These are phyloP conservation scores for Salinomyces thailandicus DNA, from an alignment of 2,329 filamentous ascomycete genomes.

Conservation along the genomic window DNA sequence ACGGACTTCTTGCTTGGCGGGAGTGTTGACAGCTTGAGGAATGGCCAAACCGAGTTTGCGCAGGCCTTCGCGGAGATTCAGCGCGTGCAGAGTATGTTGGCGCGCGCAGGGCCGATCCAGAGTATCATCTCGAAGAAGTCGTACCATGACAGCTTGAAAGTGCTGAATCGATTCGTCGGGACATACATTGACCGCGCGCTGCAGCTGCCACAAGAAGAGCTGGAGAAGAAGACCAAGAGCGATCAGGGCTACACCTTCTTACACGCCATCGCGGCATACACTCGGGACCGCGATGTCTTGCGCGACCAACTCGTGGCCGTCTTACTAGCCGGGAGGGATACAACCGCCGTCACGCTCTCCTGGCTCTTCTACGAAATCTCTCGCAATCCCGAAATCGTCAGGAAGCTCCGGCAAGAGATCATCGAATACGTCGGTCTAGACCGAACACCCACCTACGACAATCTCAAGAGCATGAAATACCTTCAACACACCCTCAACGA, in stretches of 20 bases:
- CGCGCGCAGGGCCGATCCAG: slow-evolving; percentile 54
- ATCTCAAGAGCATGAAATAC: slow-evolving; percentile 83
- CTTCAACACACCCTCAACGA: slow-evolving; percentile 41
- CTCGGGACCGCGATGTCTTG: slow-evolving; percentile 55
- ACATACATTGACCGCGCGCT: slow-evolving; percentile 68
- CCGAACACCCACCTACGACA: slow-evolving; percentile 55
- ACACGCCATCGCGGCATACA: slow-evolving; percentile 72
- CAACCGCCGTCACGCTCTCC: slow-evolving; percentile 69
- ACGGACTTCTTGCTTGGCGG: slow-evolving; percentile 79
- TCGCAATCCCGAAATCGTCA: slow-evolving; percentile 55
- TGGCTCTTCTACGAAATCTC: slow-evolving; percentile 78
- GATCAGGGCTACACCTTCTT: slow-evolving; percentile 73
- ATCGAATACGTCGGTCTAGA: slow-evolving; percentile 53
- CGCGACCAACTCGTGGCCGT: slow-evolving; percentile 78
- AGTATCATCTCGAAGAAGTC: slow-evolving; percentile 51
- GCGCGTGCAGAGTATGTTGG: slow-evolving; percentile 57
- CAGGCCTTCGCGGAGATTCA: slow-evolving; percentile 73
- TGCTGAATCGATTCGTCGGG: slow-evolving; percentile 67
- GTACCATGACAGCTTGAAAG: slow-evolving; percentile 54
- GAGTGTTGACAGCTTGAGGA: slow-evolving; percentile 53
- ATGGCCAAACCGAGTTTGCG: slow-evolving; percentile 59
- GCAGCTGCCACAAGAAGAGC: slow-evolving; percentile 56
- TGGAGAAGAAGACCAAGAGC: slow-evolving; percentile 61
- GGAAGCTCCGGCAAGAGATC: slow-evolving; percentile 65
- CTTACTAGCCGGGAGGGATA: slow-evolving; percentile 76